These are phyloP conservation scores for Xylaria sp. DNA, from an alignment of 2,329 filamentous ascomycete species.

Conservation along the genomic window DNA sequence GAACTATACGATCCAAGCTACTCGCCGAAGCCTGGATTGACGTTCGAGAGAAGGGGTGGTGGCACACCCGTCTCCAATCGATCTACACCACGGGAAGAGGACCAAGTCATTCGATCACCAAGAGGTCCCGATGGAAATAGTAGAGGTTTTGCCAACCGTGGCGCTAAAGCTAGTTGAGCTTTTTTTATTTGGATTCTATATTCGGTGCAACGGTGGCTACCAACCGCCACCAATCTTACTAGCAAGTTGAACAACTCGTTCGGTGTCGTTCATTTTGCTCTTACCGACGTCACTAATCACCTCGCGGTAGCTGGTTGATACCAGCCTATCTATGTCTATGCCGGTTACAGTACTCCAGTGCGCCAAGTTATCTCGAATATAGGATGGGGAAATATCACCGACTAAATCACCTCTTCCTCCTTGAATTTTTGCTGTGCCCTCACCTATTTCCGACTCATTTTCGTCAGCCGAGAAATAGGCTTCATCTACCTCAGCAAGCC, in stretches of 20 bases:
- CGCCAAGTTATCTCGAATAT: conserved; percentile 74
- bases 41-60: conserved; percentile 56
- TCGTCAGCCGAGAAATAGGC: conserved; percentile 86
- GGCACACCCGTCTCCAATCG: conserved; percentile 54
- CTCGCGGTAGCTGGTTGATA: conserved; percentile 88
- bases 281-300: conserved; percentile 97
- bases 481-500: conserved; percentile 85
- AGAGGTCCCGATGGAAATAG: conserved; percentile 82
- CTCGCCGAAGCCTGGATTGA: conserved; percentile 70
- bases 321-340: conserved; percentile 76
- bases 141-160: conserved; percentile 76
- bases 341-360: conserved; percentile 82
- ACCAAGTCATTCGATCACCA: conserved; percentile 78
- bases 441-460: conserved; percentile 50
- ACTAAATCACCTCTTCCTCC: conserved; percentile 57
- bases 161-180: conserved; percentile 62
- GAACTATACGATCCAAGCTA: conserved; percentile 85
- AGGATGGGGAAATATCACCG: conserved; percentile 72
- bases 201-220: conserved; percentile 60
- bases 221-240: conserved; percentile 93
- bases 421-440: conserved; percentile 45
- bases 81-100: conserved; percentile 66
- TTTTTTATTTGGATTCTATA: conserved; percentile 42
- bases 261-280: conserved; percentile 73
- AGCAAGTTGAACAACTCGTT: conserved; percentile 87